Percentiles rank a stretch among this genome's conserved stretches.
Evolutionary conservation across 169 alveolate genomes (phyloP).

Genomic region (Plasmodium gallinaceum): DNA sequence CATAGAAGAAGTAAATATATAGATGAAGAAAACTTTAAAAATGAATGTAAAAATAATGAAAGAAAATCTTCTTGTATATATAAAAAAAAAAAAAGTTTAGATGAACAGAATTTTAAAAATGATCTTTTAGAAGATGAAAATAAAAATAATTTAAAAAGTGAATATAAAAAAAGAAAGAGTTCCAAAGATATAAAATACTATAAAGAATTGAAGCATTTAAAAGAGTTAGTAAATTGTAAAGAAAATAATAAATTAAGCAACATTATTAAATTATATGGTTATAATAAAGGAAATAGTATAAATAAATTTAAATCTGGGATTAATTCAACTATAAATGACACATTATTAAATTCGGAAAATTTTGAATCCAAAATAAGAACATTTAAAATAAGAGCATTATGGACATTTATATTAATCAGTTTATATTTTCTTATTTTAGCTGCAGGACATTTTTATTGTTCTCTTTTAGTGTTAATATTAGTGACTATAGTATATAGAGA

Average conservation of each 20-base stretch:
- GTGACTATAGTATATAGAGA: conserved; percentile 82
- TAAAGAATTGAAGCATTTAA: conserved; percentile 19
- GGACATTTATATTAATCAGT: conserved; percentile 88
- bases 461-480: conserved; percentile 86
- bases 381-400: conserved; percentile 80
- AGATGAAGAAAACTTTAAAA: not conserved
- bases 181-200: conserved; percentile 34
- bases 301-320: conserved; percentile 1
- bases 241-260: not conserved
- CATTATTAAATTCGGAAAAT: not conserved
- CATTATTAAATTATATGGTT: conserved; percentile 23
- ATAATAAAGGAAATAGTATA: not conserved
- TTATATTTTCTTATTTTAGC: conserved; percentile 86
- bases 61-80: not conserved
- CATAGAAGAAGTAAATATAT: not conserved
- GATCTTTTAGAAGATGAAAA: conserved; percentile 2
- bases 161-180: conserved; percentile 29
- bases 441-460: conserved; percentile 92
- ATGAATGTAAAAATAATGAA: not conserved
- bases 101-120: conserved; percentile 12
- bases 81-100: conserved; percentile 6
- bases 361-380: conserved; percentile 15
- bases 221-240: conserved; percentile 8
- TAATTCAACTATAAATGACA: not conserved
- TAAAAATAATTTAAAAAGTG: conserved; percentile 17